Conservation (phyloP, 139 green algal genomes). For the Closterium sp. region DNA sequence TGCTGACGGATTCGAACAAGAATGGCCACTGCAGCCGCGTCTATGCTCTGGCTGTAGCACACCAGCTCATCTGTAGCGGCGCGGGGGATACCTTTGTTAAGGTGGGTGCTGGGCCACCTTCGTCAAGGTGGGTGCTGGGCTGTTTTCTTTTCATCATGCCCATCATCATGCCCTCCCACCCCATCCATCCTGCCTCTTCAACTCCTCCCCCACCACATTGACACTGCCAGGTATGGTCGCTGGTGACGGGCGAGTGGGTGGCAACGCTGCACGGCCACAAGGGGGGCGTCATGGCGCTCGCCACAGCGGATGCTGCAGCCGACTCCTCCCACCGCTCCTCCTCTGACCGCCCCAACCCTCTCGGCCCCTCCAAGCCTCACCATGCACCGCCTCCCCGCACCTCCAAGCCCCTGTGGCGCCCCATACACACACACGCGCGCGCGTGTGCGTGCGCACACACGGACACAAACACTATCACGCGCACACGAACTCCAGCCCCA, state of each 20-base stretch:
- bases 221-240: conserved; percentile 38
- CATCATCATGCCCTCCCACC: too few relatives aligned
- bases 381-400: neutral
- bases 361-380: neutral
- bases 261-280: conserved; percentile 64
- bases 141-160: too few relatives aligned
- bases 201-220: neutral
- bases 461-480: too few relatives aligned
- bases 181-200: neutral
- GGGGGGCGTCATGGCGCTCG: conserved; percentile 80
- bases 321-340: neutral
- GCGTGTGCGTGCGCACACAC: too few relatives aligned
- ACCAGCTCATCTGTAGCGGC: conserved; percentile 41
- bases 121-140: too few relatives aligned
- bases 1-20: conserved; percentile 31
- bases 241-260: conserved; percentile 10
- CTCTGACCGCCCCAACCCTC: neutral
- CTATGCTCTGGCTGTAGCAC: conserved; percentile 33
- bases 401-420: conserved; percentile 42
- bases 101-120: conserved; percentile 11
- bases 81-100: conserved; percentile 46
- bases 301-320: conserved; percentile 24
- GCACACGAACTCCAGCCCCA: too few relatives aligned
- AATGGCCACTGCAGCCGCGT: conserved; percentile 41
- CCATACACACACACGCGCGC: neutral